Percentiles rank a stretch among this genome's conserved stretches.
Evolutionary conservation across 345 rosid species (phyloP).

Genomic region (Conringia planisiliqua): DNA sequence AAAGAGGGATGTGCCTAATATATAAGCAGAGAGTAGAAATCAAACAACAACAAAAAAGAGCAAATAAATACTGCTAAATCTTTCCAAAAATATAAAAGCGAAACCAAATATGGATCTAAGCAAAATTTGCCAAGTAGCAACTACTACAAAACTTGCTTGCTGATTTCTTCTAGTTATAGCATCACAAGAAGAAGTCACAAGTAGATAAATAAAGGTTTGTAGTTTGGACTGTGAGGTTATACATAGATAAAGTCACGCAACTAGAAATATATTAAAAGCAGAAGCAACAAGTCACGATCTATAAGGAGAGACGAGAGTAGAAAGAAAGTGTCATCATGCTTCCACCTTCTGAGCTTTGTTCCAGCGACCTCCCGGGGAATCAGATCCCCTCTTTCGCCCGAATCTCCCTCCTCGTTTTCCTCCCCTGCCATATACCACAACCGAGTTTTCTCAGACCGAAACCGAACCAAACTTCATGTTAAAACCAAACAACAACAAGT

Average conservation of each 20-base stretch:
- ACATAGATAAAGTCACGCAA: background rate
- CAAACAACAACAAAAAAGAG: background rate
- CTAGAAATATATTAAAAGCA: constrained; percentile 10
- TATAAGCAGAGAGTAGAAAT: background rate
- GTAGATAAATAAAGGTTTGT: background rate
- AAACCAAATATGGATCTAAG: background rate
- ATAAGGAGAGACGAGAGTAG: background rate
- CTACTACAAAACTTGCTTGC: background rate
- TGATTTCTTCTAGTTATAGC: background rate
- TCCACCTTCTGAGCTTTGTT: constrained; percentile 60
- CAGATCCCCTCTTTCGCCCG: constrained; percentile 47
- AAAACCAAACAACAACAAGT: too few relatives aligned
- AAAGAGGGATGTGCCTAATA: background rate
- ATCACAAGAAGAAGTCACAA: background rate
- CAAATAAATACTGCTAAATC: too few relatives aligned
- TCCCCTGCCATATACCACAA: constrained; percentile 49
- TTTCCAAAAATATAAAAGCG: background rate
- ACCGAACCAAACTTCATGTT: background rate
- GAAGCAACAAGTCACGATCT: constrained; percentile 16
- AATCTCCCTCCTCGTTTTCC: constrained; percentile 77
- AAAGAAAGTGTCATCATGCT: constrained; percentile 8
- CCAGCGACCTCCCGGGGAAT: constrained; percentile 49
- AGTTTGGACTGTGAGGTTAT: background rate
- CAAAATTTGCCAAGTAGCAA: background rate
- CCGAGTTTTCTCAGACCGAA: background rate